phyloP scores from a whole-genome alignment of 1,284 basidiomycete genomes.

The Sanghuangporus baumii region DNA sequence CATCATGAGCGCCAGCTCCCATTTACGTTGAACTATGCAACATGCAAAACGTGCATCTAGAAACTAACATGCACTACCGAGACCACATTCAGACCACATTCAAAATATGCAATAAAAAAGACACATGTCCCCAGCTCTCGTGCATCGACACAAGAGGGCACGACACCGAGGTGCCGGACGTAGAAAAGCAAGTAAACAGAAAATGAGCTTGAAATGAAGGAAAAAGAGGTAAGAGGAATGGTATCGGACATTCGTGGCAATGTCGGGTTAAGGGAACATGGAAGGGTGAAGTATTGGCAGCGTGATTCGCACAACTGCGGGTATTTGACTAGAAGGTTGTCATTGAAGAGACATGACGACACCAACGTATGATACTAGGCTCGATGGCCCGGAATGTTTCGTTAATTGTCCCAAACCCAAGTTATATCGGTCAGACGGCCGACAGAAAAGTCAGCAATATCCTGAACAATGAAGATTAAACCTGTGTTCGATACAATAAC shows the following conservation, averaged over 20 bases:
- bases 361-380: neutral
- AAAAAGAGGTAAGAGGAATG: neutral
- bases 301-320: neutral
- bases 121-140: constrained; percentile 11
- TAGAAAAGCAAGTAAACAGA: neutral
- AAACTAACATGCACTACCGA: neutral
- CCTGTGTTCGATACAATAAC: neutral
- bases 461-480: neutral
- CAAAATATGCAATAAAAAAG: neutral
- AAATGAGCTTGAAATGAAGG: neutral
- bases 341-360: neutral
- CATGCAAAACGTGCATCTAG: neutral
- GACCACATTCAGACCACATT: neutral
- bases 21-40: neutral
- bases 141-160: constrained; percentile 11
- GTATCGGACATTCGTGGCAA: neutral
- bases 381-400: neutral
- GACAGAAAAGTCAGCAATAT: constrained; percentile 29
- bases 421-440: constrained; percentile 22
- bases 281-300: neutral
- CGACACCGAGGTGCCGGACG: constrained; percentile 10
- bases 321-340: neutral
- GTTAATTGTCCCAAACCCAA: constrained; percentile 15
- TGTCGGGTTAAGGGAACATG: neutral
- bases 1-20: neutral